phyloP scores from a whole-genome alignment of 768 basidiomycete species.

The Mycena venus region DNA sequence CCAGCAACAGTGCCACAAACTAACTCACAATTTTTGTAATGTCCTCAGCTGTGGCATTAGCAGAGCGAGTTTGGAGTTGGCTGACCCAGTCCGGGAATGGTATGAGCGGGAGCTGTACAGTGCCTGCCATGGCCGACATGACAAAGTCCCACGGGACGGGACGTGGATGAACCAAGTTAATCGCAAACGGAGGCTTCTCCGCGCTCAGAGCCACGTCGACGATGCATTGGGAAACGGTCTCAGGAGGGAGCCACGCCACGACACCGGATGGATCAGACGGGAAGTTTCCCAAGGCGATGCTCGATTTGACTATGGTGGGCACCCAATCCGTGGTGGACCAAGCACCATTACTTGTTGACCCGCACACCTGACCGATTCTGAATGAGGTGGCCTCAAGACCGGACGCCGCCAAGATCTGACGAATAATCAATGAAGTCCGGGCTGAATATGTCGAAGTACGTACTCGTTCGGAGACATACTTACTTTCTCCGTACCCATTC shows the following conservation, averaged over 20 bases:
- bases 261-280: no score
- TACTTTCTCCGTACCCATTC: background rate
- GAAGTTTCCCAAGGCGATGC: no score
- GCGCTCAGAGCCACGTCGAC: background rate
- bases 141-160: background rate
- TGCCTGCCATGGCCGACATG: background rate
- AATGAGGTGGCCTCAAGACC: no score
- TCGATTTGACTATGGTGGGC: no score
- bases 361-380: slow-evolving; percentile 1
- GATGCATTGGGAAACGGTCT: background rate
- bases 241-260: no score
- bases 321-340: background rate
- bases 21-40: background rate
- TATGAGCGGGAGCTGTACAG: background rate
- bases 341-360: background rate
- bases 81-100: background rate
- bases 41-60: background rate
- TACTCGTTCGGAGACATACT: background rate
- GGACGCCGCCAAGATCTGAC: background rate
- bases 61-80: background rate
- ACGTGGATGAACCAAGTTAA: background rate
- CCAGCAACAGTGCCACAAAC: background rate
- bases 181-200: background rate
- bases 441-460: background rate
- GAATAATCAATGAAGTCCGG: background rate